Base-by-base conservation (phyloP, 2,329 filamentous ascomycete genomes). In the Penicillium sp. region DNA sequence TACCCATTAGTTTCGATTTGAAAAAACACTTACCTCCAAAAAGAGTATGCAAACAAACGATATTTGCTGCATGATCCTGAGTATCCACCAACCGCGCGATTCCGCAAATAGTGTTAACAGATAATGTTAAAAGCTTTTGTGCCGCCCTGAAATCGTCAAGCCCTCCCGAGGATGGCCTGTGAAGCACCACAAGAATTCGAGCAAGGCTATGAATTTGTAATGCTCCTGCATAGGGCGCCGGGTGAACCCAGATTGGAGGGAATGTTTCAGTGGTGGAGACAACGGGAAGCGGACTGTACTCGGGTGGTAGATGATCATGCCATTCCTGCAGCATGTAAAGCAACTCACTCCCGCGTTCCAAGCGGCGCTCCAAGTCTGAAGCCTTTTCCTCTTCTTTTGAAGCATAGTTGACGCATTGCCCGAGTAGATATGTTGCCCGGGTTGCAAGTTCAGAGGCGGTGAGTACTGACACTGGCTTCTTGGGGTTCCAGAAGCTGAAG, bases 401-500 rank as follows among this genome's bases (percentile, higher is more conserved):
- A 48, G 81, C 82, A 67, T 84, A 87, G 60, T 86, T 85, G 3
- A 87, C 80, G 3, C 80, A 81, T 62, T 84, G 80, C 1, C 82
- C 81, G 4, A 86, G 75, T 1, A 87, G 77, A 62, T 83, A 87
- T 0, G 84, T 74, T 0, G 83, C 78, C 1, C 81, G 75, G 5
- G 78, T 76, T 0, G 83, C 83, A 26, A 87, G 72, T 49, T 86
- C 84, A 51, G 84, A 77, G 0, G 79, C 75, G n/a, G 73, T 77
- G 37, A 87, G 75, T 3, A 78, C 75, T 4, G 74, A 66, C 39
- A 82, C 78, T 0, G 76, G 72, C 55, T 79, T 81, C 8, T 77
- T 80, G 0, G 84, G 84, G 44, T 76, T 77, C 83, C 84, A 88
- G 49, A 86, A 85, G 33, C 79, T 86, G 59, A 86, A 79, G 2